A percentile compares a stretch with the other conserved stretches of the same genome.
These are phyloP conservation scores for Claviceps fusiformis DNA, from an alignment of 2,329 filamentous ascomycete species.

Conservation along the genomic window DNA sequence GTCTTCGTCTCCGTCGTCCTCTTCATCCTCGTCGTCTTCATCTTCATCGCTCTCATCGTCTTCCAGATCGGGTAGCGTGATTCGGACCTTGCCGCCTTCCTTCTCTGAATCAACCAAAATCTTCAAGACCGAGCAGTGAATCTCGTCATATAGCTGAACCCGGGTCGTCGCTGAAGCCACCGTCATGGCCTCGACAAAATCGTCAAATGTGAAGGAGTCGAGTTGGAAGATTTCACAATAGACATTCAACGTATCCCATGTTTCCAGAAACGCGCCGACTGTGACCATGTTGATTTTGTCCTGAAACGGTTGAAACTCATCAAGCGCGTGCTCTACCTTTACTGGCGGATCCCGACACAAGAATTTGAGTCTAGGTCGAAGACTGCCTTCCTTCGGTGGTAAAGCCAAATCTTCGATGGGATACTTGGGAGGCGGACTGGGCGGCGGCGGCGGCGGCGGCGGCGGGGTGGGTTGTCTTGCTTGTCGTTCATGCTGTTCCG, in stretches of 20 bases:
- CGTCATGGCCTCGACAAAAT: constrained; percentile 79
- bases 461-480: constrained; percentile 26
- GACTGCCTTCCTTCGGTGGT: constrained; percentile 48
- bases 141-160: constrained; percentile 77
- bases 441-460: constrained; percentile 43
- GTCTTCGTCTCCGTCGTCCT: constrained; percentile 39
- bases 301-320: constrained; percentile 5
- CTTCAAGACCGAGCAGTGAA: constrained; percentile 85
- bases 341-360: constrained; percentile 53
- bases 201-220: constrained; percentile 96
- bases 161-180: constrained; percentile 59
- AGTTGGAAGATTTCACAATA: constrained; percentile 89
- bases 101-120: constrained; percentile 64
- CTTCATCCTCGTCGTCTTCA: constrained; percentile 44
- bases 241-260: constrained; percentile 96
- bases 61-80: constrained; percentile 63
- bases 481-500: background rate
- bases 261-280: constrained; percentile 73
- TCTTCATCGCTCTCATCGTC: constrained; percentile 56
- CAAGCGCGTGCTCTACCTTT: constrained; percentile 25
- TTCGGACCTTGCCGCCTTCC: constrained; percentile 66
- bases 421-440: constrained; percentile 70
- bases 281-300: constrained; percentile 64
- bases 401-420: constrained; percentile 90
- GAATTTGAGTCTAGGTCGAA: constrained; percentile 66